These are phyloP conservation scores for Lactarius hatsudake DNA, from an alignment of 768 basidiomycete genomes.

Conservation along the genomic window DNA sequence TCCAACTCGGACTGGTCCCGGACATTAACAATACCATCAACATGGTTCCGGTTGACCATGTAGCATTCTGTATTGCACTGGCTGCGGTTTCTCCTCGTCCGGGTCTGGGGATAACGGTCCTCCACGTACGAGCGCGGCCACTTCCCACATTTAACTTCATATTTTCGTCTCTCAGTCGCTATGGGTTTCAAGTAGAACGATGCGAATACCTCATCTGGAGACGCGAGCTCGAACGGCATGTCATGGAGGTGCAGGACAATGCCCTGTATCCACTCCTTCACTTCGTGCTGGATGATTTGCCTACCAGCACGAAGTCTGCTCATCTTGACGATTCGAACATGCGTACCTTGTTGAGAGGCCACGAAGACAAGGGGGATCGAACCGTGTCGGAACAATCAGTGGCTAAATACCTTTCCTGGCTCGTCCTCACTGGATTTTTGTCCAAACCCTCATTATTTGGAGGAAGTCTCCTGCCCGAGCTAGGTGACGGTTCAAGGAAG, in stretches of 20 bases:
- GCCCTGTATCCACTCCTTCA: conserved; percentile 96
- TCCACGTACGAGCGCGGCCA: conserved; percentile 85
- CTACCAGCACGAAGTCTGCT: conserved; percentile 93
- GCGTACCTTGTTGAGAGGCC: conserved; percentile 46
- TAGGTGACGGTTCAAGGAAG: conserved; percentile 45
- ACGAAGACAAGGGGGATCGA: conserved; percentile 38
- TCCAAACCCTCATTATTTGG: conserved; percentile 45
- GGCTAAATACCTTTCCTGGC: conserved; percentile 90
- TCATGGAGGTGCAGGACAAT: conserved; percentile 92
- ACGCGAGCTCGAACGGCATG: conserved; percentile 88
- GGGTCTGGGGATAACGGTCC: conserved; percentile 47
- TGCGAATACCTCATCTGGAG: conserved; percentile 94
- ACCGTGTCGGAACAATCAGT: conserved; percentile 77
- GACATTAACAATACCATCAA: conserved; percentile 99
- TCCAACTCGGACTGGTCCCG: conserved; percentile 93
- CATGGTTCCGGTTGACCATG: conserved; percentile 97
- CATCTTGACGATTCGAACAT: conserved; percentile 88
- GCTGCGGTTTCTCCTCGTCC: conserved; percentile 63
- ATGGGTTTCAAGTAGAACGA: conserved; percentile 75
- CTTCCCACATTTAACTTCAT: conserved; percentile 87
- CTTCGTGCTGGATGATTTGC: conserved; percentile 95
- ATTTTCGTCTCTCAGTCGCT: conserved; percentile 65
- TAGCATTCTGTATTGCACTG: conserved; percentile 76
- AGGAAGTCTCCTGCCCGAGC: conserved; percentile 48
- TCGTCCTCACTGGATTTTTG: conserved; percentile 82